These are phyloP conservation scores for Xylaria acuta DNA, from an alignment of 495 filamentous ascomycete species.

Conservation along the genomic window DNA sequence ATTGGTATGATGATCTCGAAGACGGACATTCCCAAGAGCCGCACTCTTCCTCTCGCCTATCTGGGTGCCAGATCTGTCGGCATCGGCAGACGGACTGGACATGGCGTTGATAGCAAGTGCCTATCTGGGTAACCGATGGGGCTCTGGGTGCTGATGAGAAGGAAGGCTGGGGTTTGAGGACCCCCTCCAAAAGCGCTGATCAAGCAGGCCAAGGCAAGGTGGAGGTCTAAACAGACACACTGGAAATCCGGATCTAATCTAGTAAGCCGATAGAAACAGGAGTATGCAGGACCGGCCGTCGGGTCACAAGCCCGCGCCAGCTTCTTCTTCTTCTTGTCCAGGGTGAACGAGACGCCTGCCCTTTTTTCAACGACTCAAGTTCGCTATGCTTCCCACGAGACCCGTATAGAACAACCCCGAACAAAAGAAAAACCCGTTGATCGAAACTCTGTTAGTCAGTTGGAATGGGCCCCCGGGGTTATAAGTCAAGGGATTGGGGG, in stretches of 20 bases:
- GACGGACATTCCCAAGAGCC: constrained; percentile 56
- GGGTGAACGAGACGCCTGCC: background rate
- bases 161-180: background rate
- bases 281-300: background rate
- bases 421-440: background rate
- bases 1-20: constrained; percentile 57
- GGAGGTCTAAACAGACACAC: background rate
- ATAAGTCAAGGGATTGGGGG: background rate
- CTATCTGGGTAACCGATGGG: background rate
- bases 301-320: background rate
- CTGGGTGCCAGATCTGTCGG: background rate
- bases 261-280: background rate
- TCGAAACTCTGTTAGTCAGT: background rate
- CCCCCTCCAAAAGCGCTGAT: background rate
- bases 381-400: background rate
- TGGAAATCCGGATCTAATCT: background rate
- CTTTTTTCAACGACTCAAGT: background rate
- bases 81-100: background rate
- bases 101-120: background rate
- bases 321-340: background rate
- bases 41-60: constrained; percentile 29
- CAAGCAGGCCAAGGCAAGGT: background rate
- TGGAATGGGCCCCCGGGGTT: background rate
- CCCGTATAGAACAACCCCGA: background rate
- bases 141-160: background rate